These are phyloP conservation scores for Xerocomus spinulosus DNA, from an alignment of 768 basidiomycete species.

Conservation along the genomic window DNA sequence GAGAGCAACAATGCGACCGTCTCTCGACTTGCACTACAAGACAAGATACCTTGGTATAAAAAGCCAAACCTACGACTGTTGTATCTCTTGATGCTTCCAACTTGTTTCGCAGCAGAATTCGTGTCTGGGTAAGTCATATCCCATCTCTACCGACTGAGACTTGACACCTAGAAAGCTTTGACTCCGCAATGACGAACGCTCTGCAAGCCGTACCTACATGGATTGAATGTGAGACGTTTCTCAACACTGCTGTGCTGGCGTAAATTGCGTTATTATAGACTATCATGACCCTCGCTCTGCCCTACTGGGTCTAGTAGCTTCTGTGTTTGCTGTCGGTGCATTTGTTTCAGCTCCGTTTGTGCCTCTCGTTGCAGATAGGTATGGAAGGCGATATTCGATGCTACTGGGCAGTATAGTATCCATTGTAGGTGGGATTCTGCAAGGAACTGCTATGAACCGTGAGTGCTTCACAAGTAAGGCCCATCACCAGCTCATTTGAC, in stretches of 20 bases:
- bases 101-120: constrained; percentile 10
- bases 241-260: not conserved
- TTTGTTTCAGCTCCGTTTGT: not conserved
- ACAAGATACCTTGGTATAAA: constrained; percentile 54
- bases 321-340: not conserved
- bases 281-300: not conserved
- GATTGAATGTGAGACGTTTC: not conserved
- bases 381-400: not conserved
- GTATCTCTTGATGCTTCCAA: constrained; percentile 53
- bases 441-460: not conserved
- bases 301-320: not conserved
- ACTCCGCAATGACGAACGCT: not conserved
- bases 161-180: not conserved
- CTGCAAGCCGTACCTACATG: not conserved
- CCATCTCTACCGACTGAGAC: not conserved
- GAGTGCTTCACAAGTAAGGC: not conserved
- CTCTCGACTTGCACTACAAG: constrained; percentile 27
- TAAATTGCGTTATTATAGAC: not conserved
- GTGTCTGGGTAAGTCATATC: constrained; percentile 5
- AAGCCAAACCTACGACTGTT: constrained; percentile 55
- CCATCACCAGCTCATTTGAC: no score
- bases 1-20: constrained; percentile 7
- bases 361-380: not conserved
- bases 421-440: not conserved
- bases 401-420: not conserved